Evolutionary conservation across 257 asterid species (phyloP), one percentile per base, ranked within the genome.

Genomic region (Petunia axillaris): DNA sequence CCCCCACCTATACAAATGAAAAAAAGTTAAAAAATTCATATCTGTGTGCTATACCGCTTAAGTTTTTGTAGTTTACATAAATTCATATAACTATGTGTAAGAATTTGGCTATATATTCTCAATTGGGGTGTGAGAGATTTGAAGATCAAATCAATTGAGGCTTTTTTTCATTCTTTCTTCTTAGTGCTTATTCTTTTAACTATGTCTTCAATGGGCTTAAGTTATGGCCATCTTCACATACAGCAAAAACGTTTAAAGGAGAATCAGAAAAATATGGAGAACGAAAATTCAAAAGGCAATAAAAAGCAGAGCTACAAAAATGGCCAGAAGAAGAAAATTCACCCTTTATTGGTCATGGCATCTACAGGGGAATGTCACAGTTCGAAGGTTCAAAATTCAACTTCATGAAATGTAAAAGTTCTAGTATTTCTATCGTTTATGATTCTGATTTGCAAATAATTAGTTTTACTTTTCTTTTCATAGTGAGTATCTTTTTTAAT

Each of bases 211-310:
- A 44, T 48, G 35, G 77, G 77, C 0, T 4, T 71, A 4, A 71
- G 44, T 59, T 71, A 71, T 48, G 77, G 60, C 43, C 60, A 71
- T 71, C 77, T 71, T 15, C 35, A 71, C 2, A 59, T 71, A 25
- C 77, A 71, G 6, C 77, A 71, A 71, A 70, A 70, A 2, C 43
- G 77, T 25, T 39, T 8, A 70, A 48, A 25, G 59, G 77, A 71
- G 60, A 71, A 71, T 55, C 77, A 71, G 11, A 71, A 25, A 25
- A 71, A 71, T 0, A 71, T 10, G 10, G 5, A 71, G 59, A 11
- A 46, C 10, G 5, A 71, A 46, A 71, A 71, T 46, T 35, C 43
- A 4, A 46, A 71, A 71, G n/a, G 1, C 9, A 35, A 71, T 1
- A 43, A 71, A 2, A 66, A 66, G 25, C 25, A 25, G 40, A 1